phyloP scores from a whole-genome alignment of 108 stramenopile species.

The Fragilaria radians region DNA sequence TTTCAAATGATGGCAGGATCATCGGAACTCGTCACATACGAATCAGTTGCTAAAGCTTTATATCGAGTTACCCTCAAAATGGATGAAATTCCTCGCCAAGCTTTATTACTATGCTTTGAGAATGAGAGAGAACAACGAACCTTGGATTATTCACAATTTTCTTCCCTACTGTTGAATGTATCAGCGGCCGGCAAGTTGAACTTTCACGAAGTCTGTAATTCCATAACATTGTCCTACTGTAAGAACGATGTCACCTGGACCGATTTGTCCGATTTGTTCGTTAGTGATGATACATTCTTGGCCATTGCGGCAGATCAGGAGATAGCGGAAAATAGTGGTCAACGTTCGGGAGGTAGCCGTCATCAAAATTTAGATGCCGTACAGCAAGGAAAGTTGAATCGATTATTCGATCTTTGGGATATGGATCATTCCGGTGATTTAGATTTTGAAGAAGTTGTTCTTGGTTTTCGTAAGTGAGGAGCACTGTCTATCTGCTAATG shows the following conservation, averaged over 20 bases:
- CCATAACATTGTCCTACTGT: background rate
- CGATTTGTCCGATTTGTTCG: background rate
- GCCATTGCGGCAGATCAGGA: background rate
- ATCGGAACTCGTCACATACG: background rate
- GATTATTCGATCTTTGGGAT: slow-evolving; percentile 12
- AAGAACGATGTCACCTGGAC: background rate
- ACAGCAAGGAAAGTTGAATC: background rate
- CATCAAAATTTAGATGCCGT: background rate
- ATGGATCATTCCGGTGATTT: slow-evolving; percentile 6
- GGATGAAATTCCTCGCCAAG: background rate
- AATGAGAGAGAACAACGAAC: background rate
- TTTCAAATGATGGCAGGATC: background rate
- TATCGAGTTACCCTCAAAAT: background rate
- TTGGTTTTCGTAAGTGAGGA: slow-evolving; percentile 6
- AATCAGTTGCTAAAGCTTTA: slow-evolving; percentile 2
- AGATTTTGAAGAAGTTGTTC: slow-evolving; percentile 4
- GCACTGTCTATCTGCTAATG: no score
- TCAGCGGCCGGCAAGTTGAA: slow-evolving; percentile 1
- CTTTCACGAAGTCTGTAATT: slow-evolving; percentile 6
- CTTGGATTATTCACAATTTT: slow-evolving; percentile 3
- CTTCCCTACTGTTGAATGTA: slow-evolving; percentile 7
- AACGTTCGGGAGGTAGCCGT: no score
- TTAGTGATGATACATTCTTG: background rate
- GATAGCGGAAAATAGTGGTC: no score
- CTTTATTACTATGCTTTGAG: background rate